Conservation (phyloP, 441 rosid genomes). For the Brassica balearica region DNA sequence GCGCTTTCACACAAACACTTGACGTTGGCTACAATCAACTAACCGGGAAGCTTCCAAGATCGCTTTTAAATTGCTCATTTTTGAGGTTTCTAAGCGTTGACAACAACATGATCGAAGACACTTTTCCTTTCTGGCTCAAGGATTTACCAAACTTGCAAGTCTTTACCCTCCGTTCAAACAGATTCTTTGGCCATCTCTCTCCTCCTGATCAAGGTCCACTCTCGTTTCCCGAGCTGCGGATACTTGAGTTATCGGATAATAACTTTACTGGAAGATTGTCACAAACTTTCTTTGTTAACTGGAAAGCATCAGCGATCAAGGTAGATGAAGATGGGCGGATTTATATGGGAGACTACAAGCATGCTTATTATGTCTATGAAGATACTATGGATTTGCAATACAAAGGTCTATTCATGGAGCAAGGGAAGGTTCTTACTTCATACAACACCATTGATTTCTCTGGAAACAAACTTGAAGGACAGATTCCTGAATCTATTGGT, state of each 20-base stretch:
- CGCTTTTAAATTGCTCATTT: constrained; percentile 49
- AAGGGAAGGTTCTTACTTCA: constrained; percentile 53
- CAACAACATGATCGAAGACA: constrained; percentile 55
- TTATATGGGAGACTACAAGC: constrained; percentile 39
- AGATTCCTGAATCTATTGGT: constrained; percentile 49
- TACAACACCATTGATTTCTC: constrained; percentile 59
- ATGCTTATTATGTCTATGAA: constrained; percentile 45
- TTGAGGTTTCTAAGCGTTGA: constrained; percentile 60
- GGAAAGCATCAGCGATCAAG: constrained; percentile 50
- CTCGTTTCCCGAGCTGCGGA: constrained; percentile 62
- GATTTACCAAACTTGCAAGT: constrained; percentile 48
- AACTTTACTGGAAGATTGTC: constrained; percentile 34
- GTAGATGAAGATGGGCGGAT: constrained; percentile 27
- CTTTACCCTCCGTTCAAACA: constrained; percentile 60
- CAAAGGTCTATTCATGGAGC: constrained; percentile 58
- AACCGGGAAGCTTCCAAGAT: constrained; percentile 55
- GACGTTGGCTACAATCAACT: constrained; percentile 53
- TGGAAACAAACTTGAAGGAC: constrained; percentile 47
- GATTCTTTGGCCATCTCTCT: constrained; percentile 55
- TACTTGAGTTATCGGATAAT: constrained; percentile 59
- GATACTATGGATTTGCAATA: constrained; percentile 54
- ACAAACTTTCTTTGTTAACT: constrained; percentile 40
- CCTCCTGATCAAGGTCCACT: constrained; percentile 1
- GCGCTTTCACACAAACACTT: constrained; percentile 50
- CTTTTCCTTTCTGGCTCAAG: constrained; percentile 63